Base-by-base conservation (phyloP, 768 basidiomycete genomes). In the Xerocomellus amylosporus region DNA sequence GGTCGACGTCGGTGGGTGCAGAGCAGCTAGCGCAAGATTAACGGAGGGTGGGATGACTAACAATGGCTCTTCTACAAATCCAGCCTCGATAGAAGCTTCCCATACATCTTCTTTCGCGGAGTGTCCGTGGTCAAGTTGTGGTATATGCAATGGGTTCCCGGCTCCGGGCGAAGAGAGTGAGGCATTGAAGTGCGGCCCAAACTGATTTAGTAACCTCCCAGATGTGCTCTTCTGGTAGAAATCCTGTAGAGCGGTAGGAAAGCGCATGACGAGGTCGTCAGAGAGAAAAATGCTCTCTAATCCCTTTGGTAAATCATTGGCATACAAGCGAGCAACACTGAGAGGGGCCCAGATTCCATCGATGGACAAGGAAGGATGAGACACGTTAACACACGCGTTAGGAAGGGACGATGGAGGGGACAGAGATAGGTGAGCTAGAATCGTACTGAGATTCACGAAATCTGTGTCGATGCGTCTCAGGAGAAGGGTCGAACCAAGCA, bases 381-480 rank as follows among this genome's bases (percentile, higher is more conserved):
- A 73, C 6, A 89, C 75, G 4, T 75, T 68, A 8, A 77, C 76
- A 17, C 82, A 81, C 49, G 79, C 78, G 8, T 73, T 72, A 14
- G 77, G 75, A 43, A 46, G 75, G 57, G 63, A 70, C 63, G 56
- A 74, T 33, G 66, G 38, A 70, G 59, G 42, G 30, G 58, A 34
- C 45, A 64, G 17, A 74, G 76, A 56, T 67, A 72, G 74, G 65
- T 53, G 77, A 64, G 43, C 74, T 73, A 45, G 79, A 73, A 67
- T 75, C 30, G 62, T 61, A 40, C 85, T 79, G 43, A 89, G 75
- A 66, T 90, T 87, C 62, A 90, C 87, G 60, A 86, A 90, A 63
- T 88, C 86, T 33, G 87, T 87, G 71, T 90, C 88, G 51, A 89
- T 83, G 58, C 88, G 84, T 61, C 88, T 83, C 58, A 89, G 71